Base-by-base conservation (phyloP, 2,329 filamentous ascomycete genomes). In the Aspergillus sp. region DNA sequence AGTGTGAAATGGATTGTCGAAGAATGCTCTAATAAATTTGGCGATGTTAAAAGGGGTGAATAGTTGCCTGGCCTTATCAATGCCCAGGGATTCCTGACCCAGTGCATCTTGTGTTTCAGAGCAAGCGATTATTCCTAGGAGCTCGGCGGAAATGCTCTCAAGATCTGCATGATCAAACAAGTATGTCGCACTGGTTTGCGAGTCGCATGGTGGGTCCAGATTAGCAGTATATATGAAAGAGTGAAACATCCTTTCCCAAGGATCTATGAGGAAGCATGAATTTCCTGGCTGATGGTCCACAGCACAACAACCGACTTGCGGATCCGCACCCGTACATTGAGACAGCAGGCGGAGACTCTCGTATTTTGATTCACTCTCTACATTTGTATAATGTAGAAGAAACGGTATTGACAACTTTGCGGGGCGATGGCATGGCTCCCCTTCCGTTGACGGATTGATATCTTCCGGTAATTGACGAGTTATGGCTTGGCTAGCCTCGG, bases 161-260 rank as follows among this genome's bases (percentile, higher is more conserved):
- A 53, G 51, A 38, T n/a, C 13, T 8, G 7, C 10, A 5, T n/a
- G 13, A 15, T 11, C 32, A 8, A 53, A 42, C 2, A 7, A 13
- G 15, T 41, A 11, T 5, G n/a, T 25, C 2, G 32, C 19, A 41
- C 8, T 15, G 11, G 21, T 0, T 32, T 17, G 21, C 6, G 25
- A 4, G 11, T 21, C n/a, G 36, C 51, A 41, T 5, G 51, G 17
- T 8, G 32, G 3, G 17, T 38, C 36, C 21, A 53, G 23, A 8
- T 32, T 42, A 13, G 51, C 32, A 21, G 51, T 39, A 36, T 13
- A 25, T 13, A 53, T 41, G 36, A 53, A 53, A 7, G 51, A 41
- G 2, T 41, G 39, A 21, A 53, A 53, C 19, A 53, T 13, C 11
- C 21, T 53, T 39, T 53, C 51, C 51, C 51, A 53, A n/a, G 51